These are phyloP conservation scores for Coniochaeta ligniaria DNA, from an alignment of 2,329 filamentous ascomycete species.

Conservation along the genomic window DNA sequence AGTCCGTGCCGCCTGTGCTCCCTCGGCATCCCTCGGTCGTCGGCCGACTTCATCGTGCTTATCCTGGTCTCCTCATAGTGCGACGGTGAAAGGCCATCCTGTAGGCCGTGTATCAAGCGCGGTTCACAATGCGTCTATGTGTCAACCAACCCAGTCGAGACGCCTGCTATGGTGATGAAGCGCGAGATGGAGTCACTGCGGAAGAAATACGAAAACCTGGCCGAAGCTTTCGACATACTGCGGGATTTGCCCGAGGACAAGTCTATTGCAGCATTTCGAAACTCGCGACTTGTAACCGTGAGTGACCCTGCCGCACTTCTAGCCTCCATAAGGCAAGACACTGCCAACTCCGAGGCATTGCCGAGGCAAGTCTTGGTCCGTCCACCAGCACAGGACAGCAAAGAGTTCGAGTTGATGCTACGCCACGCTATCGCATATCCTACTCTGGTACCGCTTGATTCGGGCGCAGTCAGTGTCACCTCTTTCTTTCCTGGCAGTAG, in stretches of 20 bases:
- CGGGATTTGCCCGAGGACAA: not conserved
- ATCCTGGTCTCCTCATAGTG: not conserved
- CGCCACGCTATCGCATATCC: not conserved
- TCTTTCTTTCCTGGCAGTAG: not conserved
- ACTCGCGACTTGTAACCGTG: not conserved
- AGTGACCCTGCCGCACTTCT: not conserved
- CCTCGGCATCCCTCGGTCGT: not conserved
- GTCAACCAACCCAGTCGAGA: not conserved
- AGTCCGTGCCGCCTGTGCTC: not conserved
- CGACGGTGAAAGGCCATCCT: not conserved
- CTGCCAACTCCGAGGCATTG: not conserved
- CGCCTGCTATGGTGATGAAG: not conserved
- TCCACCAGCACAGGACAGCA: not conserved
- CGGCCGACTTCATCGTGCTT: not conserved
- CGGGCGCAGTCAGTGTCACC: not conserved
- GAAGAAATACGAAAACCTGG: not conserved
- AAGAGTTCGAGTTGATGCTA: not conserved
- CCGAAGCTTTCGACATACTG: not conserved
- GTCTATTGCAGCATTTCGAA: not conserved
- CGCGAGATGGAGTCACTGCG: not conserved
- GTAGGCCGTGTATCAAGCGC: not conserved
- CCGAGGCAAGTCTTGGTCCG: not conserved
- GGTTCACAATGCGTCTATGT: not conserved
- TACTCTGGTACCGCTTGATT: not conserved
- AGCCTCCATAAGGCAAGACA: not conserved